Evolutionary conservation across 768 basidiomycete genomes (phyloP), one percentile per base, ranked within the genome.

Genomic region (Mycena galopus): DNA sequence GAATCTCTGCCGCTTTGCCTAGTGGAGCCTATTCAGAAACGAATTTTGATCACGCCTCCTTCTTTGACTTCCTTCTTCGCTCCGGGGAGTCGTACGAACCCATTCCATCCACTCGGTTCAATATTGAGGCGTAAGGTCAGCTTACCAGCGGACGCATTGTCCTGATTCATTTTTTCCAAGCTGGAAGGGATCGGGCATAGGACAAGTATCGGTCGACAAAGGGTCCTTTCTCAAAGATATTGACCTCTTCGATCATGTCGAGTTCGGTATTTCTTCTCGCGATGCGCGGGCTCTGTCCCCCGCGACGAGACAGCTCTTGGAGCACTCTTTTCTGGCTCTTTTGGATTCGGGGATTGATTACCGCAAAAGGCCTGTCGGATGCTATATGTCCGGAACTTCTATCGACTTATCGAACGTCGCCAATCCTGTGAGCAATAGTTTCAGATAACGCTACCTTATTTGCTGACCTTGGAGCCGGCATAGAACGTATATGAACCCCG

Each of bases 341-440:
- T 78, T 84, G 53, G 86, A 87, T 74, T 84, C 86, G 1, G 86
- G 85, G 4, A 82, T 86, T 23, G 81, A 86, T 67, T 86, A 85
- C 74, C 75, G 85, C 42, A 82, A 82, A 23, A 75, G 75, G 27
- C 50, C 82, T 19, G 80, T 86, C 21, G 85, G 86, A 0, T 84
- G 84, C 69, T 87, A 78, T 71, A 83, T 80, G 44, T 78, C 85
- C 8, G 80, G 77, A 12, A 65, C 11, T 32, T 35, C 56, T 0
- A 39, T 70, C 27, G 69, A 70, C 0, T 21, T 58, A 23, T 58
- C 27, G n/a, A 70, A 59, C 23, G 55, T 70, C 11, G 32, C 62
- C 0, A 27, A 6, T 29, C 62, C 62, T 8, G 69, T 70, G 11
- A 11, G 56, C 25, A 17, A 21, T 1, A 50, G 9, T 12, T 50